Conservation (phyloP, 164 flowering plant species). For the Vitis rupestris region DNA sequence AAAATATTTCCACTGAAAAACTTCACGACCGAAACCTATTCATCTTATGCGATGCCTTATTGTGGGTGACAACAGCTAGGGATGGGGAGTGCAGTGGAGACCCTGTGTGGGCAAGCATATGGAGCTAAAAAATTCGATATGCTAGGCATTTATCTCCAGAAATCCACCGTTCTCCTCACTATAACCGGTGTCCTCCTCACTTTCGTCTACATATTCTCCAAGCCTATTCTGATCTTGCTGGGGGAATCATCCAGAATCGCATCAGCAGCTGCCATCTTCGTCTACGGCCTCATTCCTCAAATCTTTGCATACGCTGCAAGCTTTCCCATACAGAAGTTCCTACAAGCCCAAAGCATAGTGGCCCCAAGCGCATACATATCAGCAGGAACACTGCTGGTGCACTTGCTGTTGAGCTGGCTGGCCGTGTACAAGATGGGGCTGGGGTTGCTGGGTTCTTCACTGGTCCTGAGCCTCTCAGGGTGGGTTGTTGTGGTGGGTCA, state of each 20-base stretch:
- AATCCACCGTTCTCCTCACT: constrained; percentile 25
- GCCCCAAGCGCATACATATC: constrained; percentile 28
- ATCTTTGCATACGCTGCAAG: constrained; percentile 31
- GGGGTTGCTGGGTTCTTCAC: constrained; percentile 33
- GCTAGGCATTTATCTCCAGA: constrained; percentile 34
- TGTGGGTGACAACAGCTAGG: constrained; percentile 37
- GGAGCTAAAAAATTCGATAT: constrained; percentile 25
- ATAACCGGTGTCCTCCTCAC: constrained; percentile 21
- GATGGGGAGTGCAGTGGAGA: constrained; percentile 71
- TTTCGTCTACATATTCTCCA: constrained; percentile 28
- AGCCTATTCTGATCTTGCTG: constrained; percentile 26
- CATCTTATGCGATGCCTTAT: too few species aligned
- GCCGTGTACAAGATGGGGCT: constrained; percentile 23
- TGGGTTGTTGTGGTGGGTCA: constrained; percentile 36
- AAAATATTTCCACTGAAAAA: too few species aligned
- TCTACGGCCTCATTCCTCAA: constrained; percentile 34
- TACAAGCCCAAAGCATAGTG: constrained; percentile 43
- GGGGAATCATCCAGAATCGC: constrained; percentile 28
- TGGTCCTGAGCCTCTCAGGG: constrained; percentile 32
- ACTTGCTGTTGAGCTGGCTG: constrained; percentile 23
- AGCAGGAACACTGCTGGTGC: constrained; percentile 15
- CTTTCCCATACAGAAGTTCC: constrained; percentile 36
- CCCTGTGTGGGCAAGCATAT: constrained; percentile 39
- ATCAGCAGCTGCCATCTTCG: constrained; percentile 28
- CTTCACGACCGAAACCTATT: too few species aligned